phyloP scores from a whole-genome alignment of 139 green algal genomes.

The Pleodorina starrii region DNA sequence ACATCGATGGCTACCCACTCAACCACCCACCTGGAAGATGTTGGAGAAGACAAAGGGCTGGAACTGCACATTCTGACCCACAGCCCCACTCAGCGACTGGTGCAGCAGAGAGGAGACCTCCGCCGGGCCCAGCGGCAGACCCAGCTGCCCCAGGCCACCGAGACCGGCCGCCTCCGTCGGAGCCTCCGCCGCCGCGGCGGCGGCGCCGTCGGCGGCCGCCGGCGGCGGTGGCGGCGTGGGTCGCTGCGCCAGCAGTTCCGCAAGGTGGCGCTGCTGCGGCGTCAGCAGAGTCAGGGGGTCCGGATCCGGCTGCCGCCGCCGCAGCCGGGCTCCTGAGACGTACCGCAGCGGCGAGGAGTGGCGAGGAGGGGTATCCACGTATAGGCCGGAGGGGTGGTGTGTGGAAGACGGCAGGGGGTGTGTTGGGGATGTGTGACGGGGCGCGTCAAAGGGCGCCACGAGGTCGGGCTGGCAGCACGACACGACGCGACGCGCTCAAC shows the following conservation, averaged over 20 bases:
- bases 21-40: conserved; percentile 54
- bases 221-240: background rate
- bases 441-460: too few relatives aligned
- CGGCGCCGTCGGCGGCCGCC: background rate
- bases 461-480: too few relatives aligned
- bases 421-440: too few relatives aligned
- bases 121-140: conserved; percentile 11
- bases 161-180: background rate
- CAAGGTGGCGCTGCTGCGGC: conserved; percentile 23
- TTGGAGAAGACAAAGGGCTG: conserved; percentile 50
- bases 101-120: conserved; percentile 35
- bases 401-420: too few relatives aligned
- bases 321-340: conserved; percentile 14
- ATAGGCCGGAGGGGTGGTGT: too few relatives aligned
- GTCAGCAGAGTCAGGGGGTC: conserved; percentile 30
- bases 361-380: too few relatives aligned
- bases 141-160: conserved; percentile 19
- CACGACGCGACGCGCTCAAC: too few relatives aligned
- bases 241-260: conserved; percentile 2
- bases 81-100: conserved; percentile 17
- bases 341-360: too few relatives aligned
- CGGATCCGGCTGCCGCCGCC: background rate
- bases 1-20: too few relatives aligned
- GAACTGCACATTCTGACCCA: conserved; percentile 48
- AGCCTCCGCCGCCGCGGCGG: background rate